These are phyloP conservation scores for Salicornia ramosissima DNA, from an alignment of 148 eudicot species.

Conservation along the genomic window DNA sequence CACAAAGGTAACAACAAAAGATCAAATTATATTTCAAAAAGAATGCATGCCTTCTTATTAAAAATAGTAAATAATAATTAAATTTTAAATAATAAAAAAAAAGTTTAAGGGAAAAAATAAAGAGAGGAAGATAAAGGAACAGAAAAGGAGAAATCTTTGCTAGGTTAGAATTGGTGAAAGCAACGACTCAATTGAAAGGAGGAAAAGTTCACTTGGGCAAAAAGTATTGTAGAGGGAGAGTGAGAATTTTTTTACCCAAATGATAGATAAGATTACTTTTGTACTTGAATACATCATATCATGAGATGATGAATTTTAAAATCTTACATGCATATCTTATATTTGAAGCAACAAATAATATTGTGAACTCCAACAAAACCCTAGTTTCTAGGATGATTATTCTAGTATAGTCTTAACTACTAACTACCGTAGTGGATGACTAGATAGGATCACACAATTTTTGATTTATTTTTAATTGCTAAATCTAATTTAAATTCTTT, in stretches of 20 bases:
- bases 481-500: too few relatives aligned
- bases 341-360: too few relatives aligned
- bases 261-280: neutral
- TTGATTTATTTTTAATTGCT: too few relatives aligned
- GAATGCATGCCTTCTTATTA: neutral
- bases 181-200: neutral
- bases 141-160: conserved; percentile 2
- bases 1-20: neutral
- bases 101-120: conserved; percentile 11
- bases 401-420: too few relatives aligned
- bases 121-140: neutral
- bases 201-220: neutral
- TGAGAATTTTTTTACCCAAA: neutral
- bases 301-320: too few relatives aligned
- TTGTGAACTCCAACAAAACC: too few relatives aligned
- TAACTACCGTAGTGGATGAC: too few relatives aligned
- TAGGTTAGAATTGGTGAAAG: conserved; percentile 4
- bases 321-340: too few relatives aligned
- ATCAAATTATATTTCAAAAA: neutral
- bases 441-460: too few relatives aligned
- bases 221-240: neutral
- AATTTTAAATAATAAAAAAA: neutral
- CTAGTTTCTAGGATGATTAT: too few relatives aligned
- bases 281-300: too few relatives aligned
- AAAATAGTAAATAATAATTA: neutral